phyloP scores from a whole-genome alignment of 2,329 filamentous ascomycete species.

The Aspergillus sp. region DNA sequence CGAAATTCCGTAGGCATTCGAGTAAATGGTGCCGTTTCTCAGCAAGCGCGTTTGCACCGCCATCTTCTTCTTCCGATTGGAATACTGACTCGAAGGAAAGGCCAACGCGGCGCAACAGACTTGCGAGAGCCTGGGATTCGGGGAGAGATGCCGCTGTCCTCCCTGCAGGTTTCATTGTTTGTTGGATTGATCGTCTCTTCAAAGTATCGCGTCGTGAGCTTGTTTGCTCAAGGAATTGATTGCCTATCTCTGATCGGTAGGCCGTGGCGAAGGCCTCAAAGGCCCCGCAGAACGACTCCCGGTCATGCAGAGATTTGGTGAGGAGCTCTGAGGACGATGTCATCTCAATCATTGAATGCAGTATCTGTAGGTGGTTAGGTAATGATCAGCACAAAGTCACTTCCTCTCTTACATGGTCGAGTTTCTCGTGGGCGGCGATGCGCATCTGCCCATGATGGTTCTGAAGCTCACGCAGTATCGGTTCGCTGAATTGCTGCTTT shows the following conservation, averaged over 20 bases:
- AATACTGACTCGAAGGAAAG: slow-evolving; percentile 28
- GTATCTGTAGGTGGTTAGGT: slow-evolving; percentile 22
- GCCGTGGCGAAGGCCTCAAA: slow-evolving; percentile 30
- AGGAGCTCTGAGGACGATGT: slow-evolving; percentile 30
- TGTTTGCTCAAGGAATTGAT: slow-evolving; percentile 19
- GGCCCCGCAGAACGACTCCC: slow-evolving; percentile 35
- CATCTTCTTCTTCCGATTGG: slow-evolving; percentile 18
- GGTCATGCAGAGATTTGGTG: slow-evolving; percentile 26
- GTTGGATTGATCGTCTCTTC: slow-evolving; percentile 26
- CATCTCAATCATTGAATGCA: slow-evolving; percentile 34
- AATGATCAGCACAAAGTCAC: slow-evolving; percentile 10
- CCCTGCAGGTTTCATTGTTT: slow-evolving; percentile 14
- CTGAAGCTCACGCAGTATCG: slow-evolving; percentile 37
- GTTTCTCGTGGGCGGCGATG: slow-evolving; percentile 29
- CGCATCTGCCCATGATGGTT: slow-evolving; percentile 30
- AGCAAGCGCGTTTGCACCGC: slow-evolving; percentile 20
- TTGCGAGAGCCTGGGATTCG: slow-evolving; percentile 28
- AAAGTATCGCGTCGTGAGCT: slow-evolving; percentile 26
- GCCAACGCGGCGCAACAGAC: slow-evolving; percentile 34
- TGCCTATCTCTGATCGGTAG: slow-evolving; percentile 32
- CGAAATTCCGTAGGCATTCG: slow-evolving; percentile 27
- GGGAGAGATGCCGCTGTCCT: slow-evolving; percentile 11
- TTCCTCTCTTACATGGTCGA: slow-evolving; percentile 31
- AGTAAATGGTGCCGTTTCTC: slow-evolving; percentile 31
- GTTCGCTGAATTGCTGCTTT: slow-evolving; percentile 42